Conservation (phyloP, 768 basidiomycete species). For the Amanita pseudoporphyria region DNA sequence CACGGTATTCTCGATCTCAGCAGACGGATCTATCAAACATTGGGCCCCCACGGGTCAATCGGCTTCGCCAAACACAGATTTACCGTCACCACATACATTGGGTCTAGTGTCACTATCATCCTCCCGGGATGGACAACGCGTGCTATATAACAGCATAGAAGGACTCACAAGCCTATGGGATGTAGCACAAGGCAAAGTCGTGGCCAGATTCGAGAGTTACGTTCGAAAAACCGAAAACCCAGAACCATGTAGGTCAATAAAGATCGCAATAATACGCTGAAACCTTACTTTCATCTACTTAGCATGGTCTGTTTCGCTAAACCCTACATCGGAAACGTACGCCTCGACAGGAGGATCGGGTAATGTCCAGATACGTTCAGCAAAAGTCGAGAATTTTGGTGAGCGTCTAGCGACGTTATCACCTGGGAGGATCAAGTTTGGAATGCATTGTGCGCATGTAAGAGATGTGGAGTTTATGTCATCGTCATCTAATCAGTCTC, state of each 20-base stretch:
- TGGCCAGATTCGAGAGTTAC: constrained; percentile 69
- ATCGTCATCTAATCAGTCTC: background rate
- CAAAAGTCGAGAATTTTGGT: constrained; percentile 57
- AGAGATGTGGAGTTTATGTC: constrained; percentile 16
- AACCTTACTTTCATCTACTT: background rate
- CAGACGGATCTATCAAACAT: constrained; percentile 69
- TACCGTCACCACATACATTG: constrained; percentile 69
- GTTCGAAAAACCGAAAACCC: constrained; percentile 44
- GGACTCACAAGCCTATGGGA: constrained; percentile 76
- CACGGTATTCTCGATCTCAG: constrained; percentile 59
- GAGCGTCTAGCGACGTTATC: constrained; percentile 45
- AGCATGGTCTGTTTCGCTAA: constrained; percentile 84
- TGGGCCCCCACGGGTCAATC: constrained; percentile 33
- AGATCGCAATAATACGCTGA: background rate
- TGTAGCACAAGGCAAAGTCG: constrained; percentile 46
- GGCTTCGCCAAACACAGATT: constrained; percentile 23
- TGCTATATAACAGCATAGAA: constrained; percentile 76
- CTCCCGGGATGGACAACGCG: constrained; percentile 52
- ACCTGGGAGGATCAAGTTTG: constrained; percentile 68
- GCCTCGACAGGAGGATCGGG: constrained; percentile 68
- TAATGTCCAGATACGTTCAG: constrained; percentile 65
- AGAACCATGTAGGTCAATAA: constrained; percentile 54
- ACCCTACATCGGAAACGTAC: constrained; percentile 65
- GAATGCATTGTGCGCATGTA: constrained; percentile 67
- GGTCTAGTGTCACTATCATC: constrained; percentile 78